Base-by-base conservation (phyloP, 2,329 filamentous ascomycete genomes). In the Scytalidium sp. region DNA sequence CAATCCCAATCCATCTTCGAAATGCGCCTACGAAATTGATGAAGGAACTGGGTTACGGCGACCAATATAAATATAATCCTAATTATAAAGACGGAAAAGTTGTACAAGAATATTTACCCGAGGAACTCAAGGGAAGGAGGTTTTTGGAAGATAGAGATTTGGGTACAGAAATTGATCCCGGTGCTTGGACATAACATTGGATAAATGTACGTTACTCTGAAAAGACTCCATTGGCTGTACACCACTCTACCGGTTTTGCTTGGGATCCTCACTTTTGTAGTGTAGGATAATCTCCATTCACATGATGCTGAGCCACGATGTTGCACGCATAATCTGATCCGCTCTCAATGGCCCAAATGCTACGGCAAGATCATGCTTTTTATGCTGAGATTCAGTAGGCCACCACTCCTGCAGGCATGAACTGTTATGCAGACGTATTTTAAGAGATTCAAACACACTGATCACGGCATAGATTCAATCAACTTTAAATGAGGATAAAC, bases 11-110 rank as follows among this genome's bases (percentile, higher is more conserved):
- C 36, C 94, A 97, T 66, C 70, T 99, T 51, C 76, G 94, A 51
- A 97, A 97, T 67, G 94, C 94, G 8, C 93, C 94, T 0, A 97
- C 94, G 1, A 80, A 85, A 57, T 67, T 97, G 56, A 96, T 99
- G 93, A 36, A 36, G 32, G 93, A 97, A 58, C 72, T 97, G 57
- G 93, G 90, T 0, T 96, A 91, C 63, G 92, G 92, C 1, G 85
- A 84, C 45, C 88, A 91, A 65, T 99, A 99, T 70, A 97, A 97
- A 69, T 97, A 99, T 64, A 96, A 96, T 58, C 94, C 94, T 0
- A 89, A 96, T 59, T 99, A 93, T 63, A 71, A 80, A 45, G 83
- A 92, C 53, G 94, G 94, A 0, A 81, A 74, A 58, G 93, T 97
- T 1, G 79, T 75, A 55, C 94, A 99, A 71, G 87, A 92, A 15